Conservation (phyloP, 2,329 filamentous ascomycete genomes). For the Elsinoe necatrix region DNA sequence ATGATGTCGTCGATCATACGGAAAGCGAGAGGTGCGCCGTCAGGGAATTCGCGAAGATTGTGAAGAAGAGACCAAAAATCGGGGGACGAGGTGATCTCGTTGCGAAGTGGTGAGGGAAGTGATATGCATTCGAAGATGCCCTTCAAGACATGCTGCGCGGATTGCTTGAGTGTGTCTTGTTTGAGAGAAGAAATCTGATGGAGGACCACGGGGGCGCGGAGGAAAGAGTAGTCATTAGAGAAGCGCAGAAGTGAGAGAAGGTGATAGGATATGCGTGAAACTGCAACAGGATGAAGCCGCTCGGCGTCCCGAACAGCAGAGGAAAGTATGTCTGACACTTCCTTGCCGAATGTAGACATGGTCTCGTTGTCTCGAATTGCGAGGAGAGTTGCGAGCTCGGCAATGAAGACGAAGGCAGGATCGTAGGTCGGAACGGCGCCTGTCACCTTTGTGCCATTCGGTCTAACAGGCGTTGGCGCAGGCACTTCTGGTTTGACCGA, state of each 20-base stretch:
- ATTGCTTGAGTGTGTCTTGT: constrained; percentile 65
- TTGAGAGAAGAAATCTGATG: constrained; percentile 86
- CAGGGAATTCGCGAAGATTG: constrained; percentile 56
- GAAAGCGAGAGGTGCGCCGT: constrained; percentile 71
- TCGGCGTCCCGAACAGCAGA: constrained; percentile 69
- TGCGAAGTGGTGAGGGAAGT: constrained; percentile 67
- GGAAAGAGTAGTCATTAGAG: constrained; percentile 84
- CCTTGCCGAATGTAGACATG: constrained; percentile 64
- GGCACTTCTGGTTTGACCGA: constrained; percentile 81
- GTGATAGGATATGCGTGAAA: constrained; percentile 80
- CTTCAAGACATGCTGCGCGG: constrained; percentile 65
- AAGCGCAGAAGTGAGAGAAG: constrained; percentile 70
- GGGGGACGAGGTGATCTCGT: constrained; percentile 89
- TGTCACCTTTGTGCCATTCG: constrained; percentile 51
- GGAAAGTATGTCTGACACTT: constrained; percentile 72
- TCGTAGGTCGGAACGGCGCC: constrained; percentile 63
- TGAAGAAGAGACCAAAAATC: constrained; percentile 94
- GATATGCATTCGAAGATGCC: constrained; percentile 75
- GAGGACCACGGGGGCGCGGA: constrained; percentile 82
- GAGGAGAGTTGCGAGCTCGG: constrained; percentile 80
- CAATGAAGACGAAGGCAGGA: constrained; percentile 76
- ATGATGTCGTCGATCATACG: constrained; percentile 75
- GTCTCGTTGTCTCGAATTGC: constrained; percentile 68
- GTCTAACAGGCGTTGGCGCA: constrained; percentile 47
- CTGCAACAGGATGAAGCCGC: constrained; percentile 71